A percentile compares a stretch with the other conserved stretches of the same genome.
These are phyloP conservation scores for Phytophthora pini DNA, from an alignment of 352 stramenopile genomes.

Conservation along the genomic window DNA sequence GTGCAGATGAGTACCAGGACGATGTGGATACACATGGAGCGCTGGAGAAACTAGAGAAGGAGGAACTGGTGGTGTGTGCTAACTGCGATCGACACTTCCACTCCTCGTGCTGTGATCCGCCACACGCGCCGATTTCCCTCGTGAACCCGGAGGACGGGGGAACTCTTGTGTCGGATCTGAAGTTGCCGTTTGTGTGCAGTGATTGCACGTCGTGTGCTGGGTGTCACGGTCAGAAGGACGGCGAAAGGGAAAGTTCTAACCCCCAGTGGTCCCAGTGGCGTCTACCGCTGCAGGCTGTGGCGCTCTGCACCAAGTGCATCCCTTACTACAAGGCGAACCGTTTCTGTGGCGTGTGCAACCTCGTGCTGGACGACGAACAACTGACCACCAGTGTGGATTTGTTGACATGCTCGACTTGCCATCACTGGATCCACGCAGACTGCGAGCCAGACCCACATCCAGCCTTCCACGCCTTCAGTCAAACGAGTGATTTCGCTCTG, in stretches of 20 bases:
- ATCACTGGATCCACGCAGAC: conserved; percentile 82
- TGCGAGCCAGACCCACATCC: conserved; percentile 80
- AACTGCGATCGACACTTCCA: conserved; percentile 69
- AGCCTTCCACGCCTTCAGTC: conserved; percentile 51
- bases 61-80: conserved; percentile 62
- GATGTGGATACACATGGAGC: conserved; percentile 18
- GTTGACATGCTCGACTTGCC: conserved; percentile 76
- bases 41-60: conserved; percentile 7
- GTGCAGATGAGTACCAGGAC: conserved; percentile 23
- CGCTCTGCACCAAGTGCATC: conserved; percentile 73
- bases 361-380: conserved; percentile 50
- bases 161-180: conserved; percentile 67
- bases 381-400: conserved; percentile 57
- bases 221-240: conserved; percentile 38
- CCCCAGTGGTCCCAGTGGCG: conserved; percentile 75
- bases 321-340: conserved; percentile 66
- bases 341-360: conserved; percentile 80
- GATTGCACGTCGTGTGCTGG: conserved; percentile 70
- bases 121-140: conserved; percentile 63
- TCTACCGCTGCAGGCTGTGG: conserved; percentile 62
- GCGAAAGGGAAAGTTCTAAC: background rate
- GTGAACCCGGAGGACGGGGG: conserved; percentile 59
- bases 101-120: conserved; percentile 78
- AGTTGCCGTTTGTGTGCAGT: conserved; percentile 75
- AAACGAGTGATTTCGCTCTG: conserved; percentile 52